Evolutionary conservation across 768 basidiomycete genomes (phyloP).

Genomic region (Hericium coralloides): DNA sequence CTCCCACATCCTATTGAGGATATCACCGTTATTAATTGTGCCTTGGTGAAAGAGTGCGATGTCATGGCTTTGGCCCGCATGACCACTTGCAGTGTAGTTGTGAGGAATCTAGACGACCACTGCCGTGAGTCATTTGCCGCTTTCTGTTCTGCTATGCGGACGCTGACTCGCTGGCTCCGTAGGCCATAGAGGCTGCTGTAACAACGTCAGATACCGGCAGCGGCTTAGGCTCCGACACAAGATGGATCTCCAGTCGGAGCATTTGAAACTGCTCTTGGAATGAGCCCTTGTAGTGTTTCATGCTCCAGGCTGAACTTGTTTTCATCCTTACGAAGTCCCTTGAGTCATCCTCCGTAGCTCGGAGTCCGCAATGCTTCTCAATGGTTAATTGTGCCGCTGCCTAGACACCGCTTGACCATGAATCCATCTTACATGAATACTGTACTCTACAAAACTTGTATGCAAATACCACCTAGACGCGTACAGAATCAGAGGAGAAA

Average conservation of each 20-base stretch:
- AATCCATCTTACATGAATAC: not conserved
- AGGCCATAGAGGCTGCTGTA: constrained; percentile 44
- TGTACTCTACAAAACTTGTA: not conserved
- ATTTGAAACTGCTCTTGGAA: no score
- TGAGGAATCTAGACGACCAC: constrained; percentile 34
- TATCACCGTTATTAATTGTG: constrained; percentile 48
- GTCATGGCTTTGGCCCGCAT: constrained; percentile 40
- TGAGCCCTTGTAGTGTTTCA: no score
- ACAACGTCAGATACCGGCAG: constrained; percentile 46
- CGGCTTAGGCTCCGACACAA: constrained; percentile 31
- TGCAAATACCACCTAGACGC: constrained; percentile 7
- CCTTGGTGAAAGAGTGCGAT: constrained; percentile 45
- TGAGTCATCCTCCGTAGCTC: no score
- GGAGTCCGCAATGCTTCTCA: no score
- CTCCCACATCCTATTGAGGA: constrained; percentile 27
- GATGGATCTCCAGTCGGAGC: not conserved
- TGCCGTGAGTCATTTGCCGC: constrained; percentile 37
- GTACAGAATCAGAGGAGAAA: constrained; percentile 16
- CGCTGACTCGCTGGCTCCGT: not conserved
- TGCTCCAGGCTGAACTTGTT: no score
- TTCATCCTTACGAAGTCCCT: no score
- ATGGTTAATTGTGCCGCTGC: no score
- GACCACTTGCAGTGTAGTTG: constrained; percentile 39
- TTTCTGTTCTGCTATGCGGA: not conserved
- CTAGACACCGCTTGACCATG: no score